A percentile compares a stretch with the other conserved stretches of the same genome.
phyloP scores from a whole-genome alignment of 2,329 filamentous ascomycete species.

The Diaporthe sp. region DNA sequence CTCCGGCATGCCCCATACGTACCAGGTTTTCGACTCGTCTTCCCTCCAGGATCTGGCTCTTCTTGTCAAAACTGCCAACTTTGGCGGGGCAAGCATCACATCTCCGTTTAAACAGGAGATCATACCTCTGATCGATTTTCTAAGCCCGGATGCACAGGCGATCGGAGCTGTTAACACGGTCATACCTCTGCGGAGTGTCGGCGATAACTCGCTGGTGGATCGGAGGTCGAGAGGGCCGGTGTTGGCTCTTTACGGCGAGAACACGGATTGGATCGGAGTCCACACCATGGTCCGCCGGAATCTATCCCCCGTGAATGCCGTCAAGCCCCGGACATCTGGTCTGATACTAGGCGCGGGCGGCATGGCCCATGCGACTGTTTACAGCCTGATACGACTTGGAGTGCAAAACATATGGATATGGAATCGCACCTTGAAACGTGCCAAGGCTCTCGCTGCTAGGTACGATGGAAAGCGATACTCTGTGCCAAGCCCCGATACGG shows the following conservation, averaged over 20 bases:
- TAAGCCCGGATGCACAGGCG: conserved; percentile 72
- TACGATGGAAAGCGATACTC: conserved; percentile 3
- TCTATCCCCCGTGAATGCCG: conserved; percentile 69
- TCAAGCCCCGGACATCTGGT: conserved; percentile 53
- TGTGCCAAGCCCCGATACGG: neutral
- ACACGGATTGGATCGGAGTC: conserved; percentile 78
- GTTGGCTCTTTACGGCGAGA: conserved; percentile 73
- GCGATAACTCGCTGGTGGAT: conserved; percentile 57
- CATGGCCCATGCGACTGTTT: conserved; percentile 63
- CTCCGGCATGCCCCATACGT: conserved; percentile 72
- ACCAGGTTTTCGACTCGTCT: conserved; percentile 65
- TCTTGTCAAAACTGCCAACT: conserved; percentile 67
- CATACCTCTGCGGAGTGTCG: conserved; percentile 68
- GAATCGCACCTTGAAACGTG: conserved; percentile 67
- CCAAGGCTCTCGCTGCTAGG: conserved; percentile 68
- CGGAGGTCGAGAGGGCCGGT: conserved; percentile 68
- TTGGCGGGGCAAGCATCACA: conserved; percentile 73
- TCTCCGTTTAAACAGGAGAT: conserved; percentile 75
- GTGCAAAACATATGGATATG: conserved; percentile 72
- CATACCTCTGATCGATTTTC: conserved; percentile 68
- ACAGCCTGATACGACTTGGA: conserved; percentile 71
- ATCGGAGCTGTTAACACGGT: conserved; percentile 76
- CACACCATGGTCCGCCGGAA: conserved; percentile 72
- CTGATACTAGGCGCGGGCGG: conserved; percentile 64
- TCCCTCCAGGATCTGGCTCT: conserved; percentile 67